phyloP scores from a whole-genome alignment of 768 basidiomycete species.

The Suillus americanus region DNA sequence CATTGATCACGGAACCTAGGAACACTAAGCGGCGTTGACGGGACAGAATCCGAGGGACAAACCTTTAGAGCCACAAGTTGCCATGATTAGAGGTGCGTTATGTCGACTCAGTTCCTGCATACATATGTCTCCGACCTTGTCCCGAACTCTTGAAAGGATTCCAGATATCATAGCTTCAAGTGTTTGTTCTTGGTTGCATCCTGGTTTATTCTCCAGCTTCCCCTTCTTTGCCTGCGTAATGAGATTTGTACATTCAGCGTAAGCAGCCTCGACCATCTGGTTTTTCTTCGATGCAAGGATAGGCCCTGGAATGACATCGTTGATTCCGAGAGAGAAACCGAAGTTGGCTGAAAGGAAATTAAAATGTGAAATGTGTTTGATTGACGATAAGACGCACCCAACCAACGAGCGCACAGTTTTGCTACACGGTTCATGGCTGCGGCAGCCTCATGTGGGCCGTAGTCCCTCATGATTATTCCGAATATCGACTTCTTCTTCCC shows the following conservation, averaged over 20 bases:
- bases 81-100: slow-evolving; percentile 98
- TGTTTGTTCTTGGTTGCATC: slow-evolving; percentile 95
- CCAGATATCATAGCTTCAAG: slow-evolving; percentile 95
- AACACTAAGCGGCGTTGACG: slow-evolving; percentile 1
- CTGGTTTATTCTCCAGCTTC: slow-evolving; percentile 93
- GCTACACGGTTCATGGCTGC: slow-evolving; percentile 95
- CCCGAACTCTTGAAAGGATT: slow-evolving; percentile 92
- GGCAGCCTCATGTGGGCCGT: slow-evolving; percentile 92
- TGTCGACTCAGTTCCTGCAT: slow-evolving; percentile 97
- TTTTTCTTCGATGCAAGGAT: slow-evolving; percentile 82
- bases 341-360: slow-evolving; percentile 74
- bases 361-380: slow-evolving; percentile 5
- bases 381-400: slow-evolving; percentile 56
- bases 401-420: slow-evolving; percentile 91
- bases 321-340: slow-evolving; percentile 97
- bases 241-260: slow-evolving; percentile 80
- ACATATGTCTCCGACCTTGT: slow-evolving; percentile 94
- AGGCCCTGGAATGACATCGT: slow-evolving; percentile 96
- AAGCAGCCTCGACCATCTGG: slow-evolving; percentile 81
- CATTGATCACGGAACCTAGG: slow-evolving; percentile 97
- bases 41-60: slow-evolving; percentile 9
- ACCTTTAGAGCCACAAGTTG: slow-evolving; percentile 99
- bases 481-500: slow-evolving; percentile 99
- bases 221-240: slow-evolving; percentile 92
- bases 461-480: slow-evolving; percentile 95